phyloP scores from a whole-genome alignment of 129 eudicot species.

The Artemisia annua region DNA sequence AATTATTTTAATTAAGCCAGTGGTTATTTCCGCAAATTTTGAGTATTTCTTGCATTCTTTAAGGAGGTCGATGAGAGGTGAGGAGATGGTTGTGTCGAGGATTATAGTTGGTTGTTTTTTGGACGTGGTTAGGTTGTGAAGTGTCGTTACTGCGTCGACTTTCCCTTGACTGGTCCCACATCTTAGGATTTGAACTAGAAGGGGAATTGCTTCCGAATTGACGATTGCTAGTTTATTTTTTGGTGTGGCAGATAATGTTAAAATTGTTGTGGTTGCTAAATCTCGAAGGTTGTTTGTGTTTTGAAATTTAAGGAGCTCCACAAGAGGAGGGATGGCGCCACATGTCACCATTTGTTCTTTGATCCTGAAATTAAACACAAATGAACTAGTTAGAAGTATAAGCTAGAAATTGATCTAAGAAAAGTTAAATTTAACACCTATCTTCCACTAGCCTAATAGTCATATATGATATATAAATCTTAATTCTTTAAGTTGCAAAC shows the following conservation, averaged over 20 bases:
- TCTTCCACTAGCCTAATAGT: no score
- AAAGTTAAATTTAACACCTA: no score
- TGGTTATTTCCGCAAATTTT: conserved; percentile 69
- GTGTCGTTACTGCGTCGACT: conserved; percentile 74
- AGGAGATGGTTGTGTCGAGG: conserved; percentile 51
- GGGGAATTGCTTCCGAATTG: conserved; percentile 60
- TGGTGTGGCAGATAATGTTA: conserved; percentile 68
- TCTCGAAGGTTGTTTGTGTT: conserved; percentile 44
- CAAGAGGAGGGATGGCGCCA: conserved; percentile 71
- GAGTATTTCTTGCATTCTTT: conserved; percentile 72
- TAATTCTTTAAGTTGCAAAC: no score
- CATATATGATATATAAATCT: no score
- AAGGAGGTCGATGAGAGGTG: conserved; percentile 66
- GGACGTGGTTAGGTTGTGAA: conserved; percentile 58
- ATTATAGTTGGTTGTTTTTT: conserved; percentile 40
- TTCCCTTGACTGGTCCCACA: conserved; percentile 61
- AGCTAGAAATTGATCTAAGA: no score
- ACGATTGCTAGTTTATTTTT: conserved; percentile 59
- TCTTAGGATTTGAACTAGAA: conserved; percentile 63
- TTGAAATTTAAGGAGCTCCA: conserved; percentile 60
- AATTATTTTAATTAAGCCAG: conserved; percentile 51
- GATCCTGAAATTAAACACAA: conserved; percentile 47
- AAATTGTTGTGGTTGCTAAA: conserved; percentile 70
- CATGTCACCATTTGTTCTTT: conserved; percentile 66
- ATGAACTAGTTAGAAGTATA: background rate